phyloP scores from a whole-genome alignment of 257 asterid genomes.

The Vinca minor region DNA sequence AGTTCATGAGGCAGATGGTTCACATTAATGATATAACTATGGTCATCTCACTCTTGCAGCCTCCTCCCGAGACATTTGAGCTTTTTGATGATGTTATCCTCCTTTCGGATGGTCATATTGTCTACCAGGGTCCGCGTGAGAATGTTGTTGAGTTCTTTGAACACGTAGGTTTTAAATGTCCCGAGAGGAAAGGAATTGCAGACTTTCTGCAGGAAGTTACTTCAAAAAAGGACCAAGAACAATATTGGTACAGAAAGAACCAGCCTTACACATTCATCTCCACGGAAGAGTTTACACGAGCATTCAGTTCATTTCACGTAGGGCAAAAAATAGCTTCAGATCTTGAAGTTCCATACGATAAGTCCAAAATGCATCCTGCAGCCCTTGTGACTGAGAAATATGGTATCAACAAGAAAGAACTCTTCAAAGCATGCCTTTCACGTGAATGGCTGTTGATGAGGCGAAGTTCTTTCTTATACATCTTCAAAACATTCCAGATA shows the following conservation, averaged over 20 bases:
- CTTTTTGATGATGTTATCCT: conserved; percentile 72
- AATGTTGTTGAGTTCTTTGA: conserved; percentile 54
- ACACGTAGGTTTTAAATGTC: conserved; percentile 64
- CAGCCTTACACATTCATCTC: conserved; percentile 49
- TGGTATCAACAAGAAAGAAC: conserved; percentile 60
- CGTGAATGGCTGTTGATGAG: conserved; percentile 78
- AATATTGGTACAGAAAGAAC: conserved; percentile 53
- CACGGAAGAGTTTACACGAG: conserved; percentile 38
- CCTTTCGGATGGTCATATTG: conserved; percentile 64
- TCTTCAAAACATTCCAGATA: conserved; percentile 61
- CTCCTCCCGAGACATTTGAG: conserved; percentile 63
- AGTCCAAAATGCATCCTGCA: conserved; percentile 52
- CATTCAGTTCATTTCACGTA: conserved; percentile 43
- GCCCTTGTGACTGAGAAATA: conserved; percentile 66
- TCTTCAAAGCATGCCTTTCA: conserved; percentile 53
- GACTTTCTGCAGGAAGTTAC: conserved; percentile 87
- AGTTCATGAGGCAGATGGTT: conserved; percentile 81
- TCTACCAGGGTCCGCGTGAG: conserved; percentile 80
- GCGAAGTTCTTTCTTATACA: conserved; percentile 47
- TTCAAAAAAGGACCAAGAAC: conserved; percentile 72
- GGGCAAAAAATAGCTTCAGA: conserved; percentile 43
- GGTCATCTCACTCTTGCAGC: conserved; percentile 72
- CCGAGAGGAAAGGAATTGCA: conserved; percentile 73
- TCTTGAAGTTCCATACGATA: conserved; percentile 53
- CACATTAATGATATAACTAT: conserved; percentile 61